These are phyloP conservation scores for Fusarium acutatum DNA, from an alignment of 2,329 filamentous ascomycete species.

Conservation along the genomic window DNA sequence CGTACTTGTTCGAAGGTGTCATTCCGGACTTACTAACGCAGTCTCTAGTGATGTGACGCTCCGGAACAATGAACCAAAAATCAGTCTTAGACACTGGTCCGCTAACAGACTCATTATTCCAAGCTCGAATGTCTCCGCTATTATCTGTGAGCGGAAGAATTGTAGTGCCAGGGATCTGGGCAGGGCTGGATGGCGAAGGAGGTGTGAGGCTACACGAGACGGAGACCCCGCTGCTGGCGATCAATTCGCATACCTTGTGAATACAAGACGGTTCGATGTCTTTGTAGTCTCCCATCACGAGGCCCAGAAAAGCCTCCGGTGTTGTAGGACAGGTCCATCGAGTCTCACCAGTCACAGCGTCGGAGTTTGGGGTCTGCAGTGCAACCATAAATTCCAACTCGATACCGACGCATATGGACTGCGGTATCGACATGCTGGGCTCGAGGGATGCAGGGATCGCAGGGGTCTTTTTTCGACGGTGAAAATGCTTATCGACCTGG, in stretches of 20 bases:
- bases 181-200: conserved; percentile 1
- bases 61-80: conserved; percentile 36
- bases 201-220: conserved; percentile 24
- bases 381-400: conserved; percentile 43
- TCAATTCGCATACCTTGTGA: conserved; percentile 33
- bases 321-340: conserved; percentile 26
- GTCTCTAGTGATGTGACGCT: conserved; percentile 35
- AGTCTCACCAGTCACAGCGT: background rate
- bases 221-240: conserved; percentile 31
- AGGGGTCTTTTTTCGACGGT: background rate
- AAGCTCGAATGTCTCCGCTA: conserved; percentile 27
- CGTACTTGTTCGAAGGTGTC: conserved; percentile 28
- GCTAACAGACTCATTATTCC: conserved; percentile 19
- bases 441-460: background rate
- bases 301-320: background rate
- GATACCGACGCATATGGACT: conserved; percentile 34
- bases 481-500: background rate
- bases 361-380: conserved; percentile 13
- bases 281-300: conserved; percentile 24
- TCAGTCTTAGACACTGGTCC: conserved; percentile 1
- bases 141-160: conserved; percentile 16
- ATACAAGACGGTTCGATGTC: conserved; percentile 11
- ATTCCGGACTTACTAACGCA: conserved; percentile 16
- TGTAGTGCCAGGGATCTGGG: conserved; percentile 1
- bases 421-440: conserved; percentile 2